A percentile compares a stretch with the other conserved stretches of the same genome.
Evolutionary conservation across 768 basidiomycete genomes (phyloP).

Genomic region (Chlorophyllum brunneum): DNA sequence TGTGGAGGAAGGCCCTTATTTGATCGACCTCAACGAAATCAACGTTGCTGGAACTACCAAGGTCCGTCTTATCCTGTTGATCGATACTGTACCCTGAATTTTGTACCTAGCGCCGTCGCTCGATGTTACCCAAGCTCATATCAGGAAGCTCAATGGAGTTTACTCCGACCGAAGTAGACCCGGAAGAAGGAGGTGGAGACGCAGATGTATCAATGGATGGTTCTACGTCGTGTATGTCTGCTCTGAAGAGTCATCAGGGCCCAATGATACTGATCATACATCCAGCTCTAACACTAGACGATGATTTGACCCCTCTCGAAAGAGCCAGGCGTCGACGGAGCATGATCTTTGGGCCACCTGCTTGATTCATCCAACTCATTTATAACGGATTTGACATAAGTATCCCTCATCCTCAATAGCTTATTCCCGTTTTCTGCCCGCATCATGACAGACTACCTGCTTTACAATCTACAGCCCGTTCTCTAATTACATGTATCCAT

Average conservation of each 20-base stretch:
- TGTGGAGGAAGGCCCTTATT: conserved; percentile 62
- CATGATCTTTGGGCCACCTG: conserved; percentile 27
- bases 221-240: conserved; percentile 38
- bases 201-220: conserved; percentile 41
- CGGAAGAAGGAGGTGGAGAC: conserved; percentile 24
- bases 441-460: background rate
- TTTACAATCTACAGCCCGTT: background rate
- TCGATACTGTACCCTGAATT: conserved; percentile 1
- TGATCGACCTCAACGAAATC: conserved; percentile 57
- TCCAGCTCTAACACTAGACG: conserved; percentile 42
- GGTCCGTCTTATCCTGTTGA: conserved; percentile 32
- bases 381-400: background rate
- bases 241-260: background rate
- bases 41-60: conserved; percentile 62
- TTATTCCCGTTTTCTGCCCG: background rate
- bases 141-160: conserved; percentile 21
- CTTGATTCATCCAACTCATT: conserved; percentile 13
- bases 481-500: conserved; percentile 6
- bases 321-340: conserved; percentile 54
- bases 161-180: conserved; percentile 21
- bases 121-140: conserved; percentile 65
- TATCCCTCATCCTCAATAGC: background rate
- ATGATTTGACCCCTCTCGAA: conserved; percentile 66
- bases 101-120: conserved; percentile 57
- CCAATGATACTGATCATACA: conserved; percentile 14